These are phyloP conservation scores for Pseudogymnoascus sp. DNA, from an alignment of 2,329 filamentous ascomycete genomes.

Conservation along the genomic window DNA sequence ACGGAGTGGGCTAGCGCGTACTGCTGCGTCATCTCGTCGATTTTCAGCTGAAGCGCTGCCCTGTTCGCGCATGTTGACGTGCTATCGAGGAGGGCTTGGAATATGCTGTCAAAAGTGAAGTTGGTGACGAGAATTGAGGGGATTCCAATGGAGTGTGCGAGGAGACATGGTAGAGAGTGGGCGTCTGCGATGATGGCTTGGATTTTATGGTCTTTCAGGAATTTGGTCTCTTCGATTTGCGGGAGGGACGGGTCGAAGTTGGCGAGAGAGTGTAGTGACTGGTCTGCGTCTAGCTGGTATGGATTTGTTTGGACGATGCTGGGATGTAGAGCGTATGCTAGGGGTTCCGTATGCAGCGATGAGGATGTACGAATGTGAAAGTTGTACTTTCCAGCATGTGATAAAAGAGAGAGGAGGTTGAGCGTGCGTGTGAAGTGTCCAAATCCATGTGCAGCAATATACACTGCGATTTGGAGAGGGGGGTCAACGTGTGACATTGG, in stretches of 20 bases:
- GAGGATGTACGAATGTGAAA: constrained; percentile 15
- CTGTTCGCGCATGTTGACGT: constrained; percentile 9
- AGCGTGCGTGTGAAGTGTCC: constrained; percentile 30
- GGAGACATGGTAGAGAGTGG: constrained; percentile 11
- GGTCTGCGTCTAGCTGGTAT: constrained; percentile 12
- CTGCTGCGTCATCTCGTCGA: constrained; percentile 13
- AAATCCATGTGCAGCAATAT: constrained; percentile 11
- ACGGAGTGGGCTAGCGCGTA: constrained; percentile 14
- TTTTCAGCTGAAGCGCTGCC: constrained; percentile 3
- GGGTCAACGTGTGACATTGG: neutral
- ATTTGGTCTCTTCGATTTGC: constrained; percentile 11
- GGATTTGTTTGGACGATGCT: constrained; percentile 13
- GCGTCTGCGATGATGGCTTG: constrained; percentile 12
- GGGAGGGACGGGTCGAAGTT: constrained; percentile 10
- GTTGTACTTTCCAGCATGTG: constrained; percentile 14
- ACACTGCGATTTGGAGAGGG: constrained; percentile 16
- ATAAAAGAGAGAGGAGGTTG: constrained; percentile 27
- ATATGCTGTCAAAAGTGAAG: constrained; percentile 16
- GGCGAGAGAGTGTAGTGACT: constrained; percentile 12
- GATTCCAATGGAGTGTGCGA: constrained; percentile 11
- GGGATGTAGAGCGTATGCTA: constrained; percentile 11
- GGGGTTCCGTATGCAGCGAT: constrained; percentile 2
- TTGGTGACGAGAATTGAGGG: constrained; percentile 14
- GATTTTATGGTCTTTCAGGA: constrained; percentile 11
- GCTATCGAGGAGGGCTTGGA: constrained; percentile 12